Evolutionary conservation across 2,329 filamentous ascomycete species (phyloP).

Genomic region (Arthrinium puccinioides): DNA sequence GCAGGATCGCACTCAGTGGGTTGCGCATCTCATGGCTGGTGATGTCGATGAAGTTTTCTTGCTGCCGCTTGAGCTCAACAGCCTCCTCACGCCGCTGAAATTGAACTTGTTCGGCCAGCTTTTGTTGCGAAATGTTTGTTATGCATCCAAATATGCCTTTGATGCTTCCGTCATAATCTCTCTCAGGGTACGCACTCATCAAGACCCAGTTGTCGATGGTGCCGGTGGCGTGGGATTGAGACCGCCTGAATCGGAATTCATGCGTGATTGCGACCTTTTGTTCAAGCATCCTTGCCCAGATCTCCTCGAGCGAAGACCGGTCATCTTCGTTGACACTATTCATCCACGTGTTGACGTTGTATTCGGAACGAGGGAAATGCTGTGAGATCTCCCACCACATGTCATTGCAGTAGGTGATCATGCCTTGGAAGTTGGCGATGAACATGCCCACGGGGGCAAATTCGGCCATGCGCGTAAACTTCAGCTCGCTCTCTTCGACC

Average conservation of each 20-base stretch:
- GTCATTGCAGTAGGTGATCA: slow-evolving; percentile 75
- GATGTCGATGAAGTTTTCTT: slow-evolving; percentile 67
- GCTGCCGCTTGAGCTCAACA: slow-evolving; percentile 68
- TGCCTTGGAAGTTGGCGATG: slow-evolving; percentile 65
- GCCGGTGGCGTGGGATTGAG: slow-evolving; percentile 53
- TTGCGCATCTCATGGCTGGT: slow-evolving; percentile 73
- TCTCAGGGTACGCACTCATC: slow-evolving; percentile 70
- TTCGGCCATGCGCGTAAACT: slow-evolving; percentile 78
- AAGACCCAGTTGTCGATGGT: slow-evolving; percentile 68
- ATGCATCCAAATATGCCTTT: slow-evolving; percentile 76
- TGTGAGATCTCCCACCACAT: slow-evolving; percentile 69
- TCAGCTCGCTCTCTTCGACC: slow-evolving; percentile 62
- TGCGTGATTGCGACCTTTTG: slow-evolving; percentile 59
- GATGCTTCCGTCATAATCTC: slow-evolving; percentile 52
- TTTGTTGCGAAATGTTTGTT: slow-evolving; percentile 80
- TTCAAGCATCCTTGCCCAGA: slow-evolving; percentile 56
- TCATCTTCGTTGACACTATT: slow-evolving; percentile 64
- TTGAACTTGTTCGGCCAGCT: slow-evolving; percentile 76
- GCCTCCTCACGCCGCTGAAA: slow-evolving; percentile 73
- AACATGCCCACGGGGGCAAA: slow-evolving; percentile 81
- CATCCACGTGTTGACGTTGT: slow-evolving; percentile 62
- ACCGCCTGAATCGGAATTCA: slow-evolving; percentile 69
- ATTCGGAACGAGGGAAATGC: slow-evolving; percentile 47
- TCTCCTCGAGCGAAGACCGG: slow-evolving; percentile 44
- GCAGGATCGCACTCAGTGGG: slow-evolving; percentile 65